These are phyloP conservation scores for Neodidymelliopsis sp. DNA, from an alignment of 2,329 filamentous ascomycete genomes.

Conservation along the genomic window DNA sequence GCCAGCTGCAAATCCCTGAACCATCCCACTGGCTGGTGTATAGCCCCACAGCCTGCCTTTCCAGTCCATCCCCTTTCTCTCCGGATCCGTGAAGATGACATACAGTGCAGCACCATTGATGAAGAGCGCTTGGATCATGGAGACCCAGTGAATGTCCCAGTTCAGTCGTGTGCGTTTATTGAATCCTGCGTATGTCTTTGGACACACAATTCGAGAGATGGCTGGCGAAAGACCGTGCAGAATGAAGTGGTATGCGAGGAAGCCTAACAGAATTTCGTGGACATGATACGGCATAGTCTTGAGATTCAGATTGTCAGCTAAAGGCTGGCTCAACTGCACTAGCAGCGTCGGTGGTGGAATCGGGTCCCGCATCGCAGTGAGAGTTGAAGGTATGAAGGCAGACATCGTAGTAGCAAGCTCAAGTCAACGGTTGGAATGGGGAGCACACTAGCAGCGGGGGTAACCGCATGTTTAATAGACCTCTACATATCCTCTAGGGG, in stretches of 20 bases:
- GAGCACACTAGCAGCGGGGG: slow-evolving; percentile 13
- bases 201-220: slow-evolving; percentile 68
- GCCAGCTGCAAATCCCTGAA: slow-evolving; percentile 77
- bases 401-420: slow-evolving; percentile 28
- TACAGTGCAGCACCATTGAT: slow-evolving; percentile 76
- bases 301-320: slow-evolving; percentile 68
- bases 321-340: slow-evolving; percentile 65
- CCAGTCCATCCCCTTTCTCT: slow-evolving; percentile 72
- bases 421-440: slow-evolving; percentile 6
- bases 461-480: slow-evolving; percentile 16
- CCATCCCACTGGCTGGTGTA: slow-evolving; percentile 74
- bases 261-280: slow-evolving; percentile 75
- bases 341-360: slow-evolving; percentile 69
- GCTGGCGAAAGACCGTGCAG: slow-evolving; percentile 72
- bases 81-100: slow-evolving; percentile 70
- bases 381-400: slow-evolving; percentile 23
- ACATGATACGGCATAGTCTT: slow-evolving; percentile 76
- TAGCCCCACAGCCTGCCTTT: slow-evolving; percentile 80
- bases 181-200: slow-evolving; percentile 68
- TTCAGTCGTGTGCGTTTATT: slow-evolving; percentile 72
- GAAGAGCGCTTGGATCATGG: slow-evolving; percentile 75
- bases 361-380: slow-evolving; percentile 71
- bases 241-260: slow-evolving; percentile 73
- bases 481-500: background rate
- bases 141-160: slow-evolving; percentile 89